Base-by-base conservation (phyloP, 164 flowering plant genomes). In the Taxillus chinensis region DNA sequence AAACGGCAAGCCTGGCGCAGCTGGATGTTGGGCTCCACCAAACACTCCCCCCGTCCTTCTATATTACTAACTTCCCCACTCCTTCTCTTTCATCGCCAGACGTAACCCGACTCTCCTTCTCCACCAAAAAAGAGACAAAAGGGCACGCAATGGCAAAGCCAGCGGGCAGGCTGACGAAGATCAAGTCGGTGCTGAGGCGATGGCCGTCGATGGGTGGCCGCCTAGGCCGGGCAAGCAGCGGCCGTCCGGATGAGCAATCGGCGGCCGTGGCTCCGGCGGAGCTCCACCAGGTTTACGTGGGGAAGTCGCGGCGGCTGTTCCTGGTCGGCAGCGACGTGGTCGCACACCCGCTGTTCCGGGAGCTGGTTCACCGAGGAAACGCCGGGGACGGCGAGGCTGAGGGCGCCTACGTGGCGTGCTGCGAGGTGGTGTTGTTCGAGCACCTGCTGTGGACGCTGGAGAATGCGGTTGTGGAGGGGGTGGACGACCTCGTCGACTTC, bases 381-480 rank as follows among this genome's bases (percentile, higher is more conserved):
- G 8, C 56, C 68, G 78, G 75, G 3, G 11, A 79, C 15, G 74
- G 58, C 13, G 72, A 59, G 16, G 75, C 54, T 12, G 82, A 64
- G 8, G 76, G 8, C 2, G 39, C 80, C 4, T 70, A 72, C 6
- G 84, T 87, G 3, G 76, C 80, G 0, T 92, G 98, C 51, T 92
- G 98, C 51, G 98, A 92, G 75, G 96, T 92, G 7, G 98, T 92
- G 10, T 56, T 92, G 75, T 92, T 92, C 57, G 95, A 92, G 59
- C 98, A 92, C 71, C 71, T 92, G 69, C 79, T 92, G 8, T 92
- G 98, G 98, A 90, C 90, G 96, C 83, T 92, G 3, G 81, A 92
- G 52, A 86, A 81, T 64, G 83, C 80, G 6, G 92, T 80, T 56
- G 78, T 83, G 41, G 96, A 82, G 16, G 79, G 92, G 42, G 61